A percentile compares a stretch with the other conserved stretches of the same genome.
phyloP scores from a whole-genome alignment of 441 rosid species.

The Adansonia gregorii region DNA sequence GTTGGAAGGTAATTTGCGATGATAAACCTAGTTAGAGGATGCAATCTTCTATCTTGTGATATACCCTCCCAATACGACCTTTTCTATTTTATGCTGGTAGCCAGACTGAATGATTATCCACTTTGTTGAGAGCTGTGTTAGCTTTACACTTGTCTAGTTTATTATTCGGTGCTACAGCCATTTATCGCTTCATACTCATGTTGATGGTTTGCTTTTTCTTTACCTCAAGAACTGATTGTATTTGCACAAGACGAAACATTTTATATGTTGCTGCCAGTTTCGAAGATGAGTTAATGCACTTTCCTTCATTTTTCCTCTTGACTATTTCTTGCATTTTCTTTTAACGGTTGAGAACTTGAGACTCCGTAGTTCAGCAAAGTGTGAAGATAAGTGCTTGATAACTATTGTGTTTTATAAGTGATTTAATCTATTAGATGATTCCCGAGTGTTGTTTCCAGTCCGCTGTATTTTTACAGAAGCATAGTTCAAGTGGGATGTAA shows the following conservation, averaged over 20 bases:
- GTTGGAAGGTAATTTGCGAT: background rate
- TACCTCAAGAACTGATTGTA: background rate
- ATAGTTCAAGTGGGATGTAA: background rate
- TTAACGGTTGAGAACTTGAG: too few species aligned
- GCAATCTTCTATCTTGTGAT: background rate
- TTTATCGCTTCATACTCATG: background rate
- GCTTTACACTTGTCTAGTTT: constrained; percentile 3
- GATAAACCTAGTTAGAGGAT: constrained; percentile 5
- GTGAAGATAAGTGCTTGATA: constrained; percentile 2
- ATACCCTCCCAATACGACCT: background rate
- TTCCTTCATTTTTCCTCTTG: background rate
- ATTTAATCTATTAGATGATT: background rate
- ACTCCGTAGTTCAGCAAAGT: background rate
- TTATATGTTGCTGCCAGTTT: background rate
- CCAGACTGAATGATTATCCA: background rate
- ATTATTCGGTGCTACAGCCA: background rate
- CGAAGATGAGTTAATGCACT: background rate
- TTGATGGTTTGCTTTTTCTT: constrained; percentile 1
- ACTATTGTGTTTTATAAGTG: background rate
- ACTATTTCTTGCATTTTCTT: background rate
- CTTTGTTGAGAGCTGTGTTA: background rate
- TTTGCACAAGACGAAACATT: background rate
- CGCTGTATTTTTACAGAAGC: background rate
- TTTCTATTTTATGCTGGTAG: background rate
- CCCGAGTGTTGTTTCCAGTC: background rate